These are phyloP conservation scores for Vitis riparia DNA, from an alignment of 164 flowering plant species.

Conservation along the genomic window DNA sequence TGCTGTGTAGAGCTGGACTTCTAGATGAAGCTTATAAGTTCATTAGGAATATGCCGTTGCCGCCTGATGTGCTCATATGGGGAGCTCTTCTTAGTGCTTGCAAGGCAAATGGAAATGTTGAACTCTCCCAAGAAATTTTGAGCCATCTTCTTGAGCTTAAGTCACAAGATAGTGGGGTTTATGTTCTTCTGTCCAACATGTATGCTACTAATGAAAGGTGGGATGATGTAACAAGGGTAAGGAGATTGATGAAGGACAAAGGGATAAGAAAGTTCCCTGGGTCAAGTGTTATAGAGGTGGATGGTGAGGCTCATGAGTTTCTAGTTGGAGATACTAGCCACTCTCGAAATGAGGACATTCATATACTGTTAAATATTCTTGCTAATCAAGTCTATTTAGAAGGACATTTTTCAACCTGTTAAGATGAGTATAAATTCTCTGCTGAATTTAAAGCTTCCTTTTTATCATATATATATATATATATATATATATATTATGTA, in stretches of 20 bases:
- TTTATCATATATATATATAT: too few species aligned
- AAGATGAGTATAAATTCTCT: neutral
- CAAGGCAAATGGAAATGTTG: constrained; percentile 34
- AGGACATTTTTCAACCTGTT: constrained; percentile 1
- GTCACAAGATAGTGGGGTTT: constrained; percentile 46
- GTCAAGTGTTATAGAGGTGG: constrained; percentile 50
- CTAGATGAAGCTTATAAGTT: constrained; percentile 45
- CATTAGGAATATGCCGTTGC: constrained; percentile 43
- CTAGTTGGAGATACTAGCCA: constrained; percentile 40
- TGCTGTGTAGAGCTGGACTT: constrained; percentile 55
- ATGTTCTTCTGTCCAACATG: constrained; percentile 52
- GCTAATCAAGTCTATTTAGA: constrained; percentile 19
- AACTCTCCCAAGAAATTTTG: constrained; percentile 30
- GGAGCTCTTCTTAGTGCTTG: constrained; percentile 61
- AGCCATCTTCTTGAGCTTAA: constrained; percentile 30
- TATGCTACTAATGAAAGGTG: constrained; percentile 48
- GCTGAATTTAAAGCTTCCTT: neutral
- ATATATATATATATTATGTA: too few species aligned
- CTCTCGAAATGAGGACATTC: constrained; percentile 34
- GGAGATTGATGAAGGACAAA: constrained; percentile 48
- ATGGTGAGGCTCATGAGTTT: constrained; percentile 47
- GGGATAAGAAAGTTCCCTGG: constrained; percentile 52
- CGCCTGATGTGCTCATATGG: constrained; percentile 52
- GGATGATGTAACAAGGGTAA: constrained; percentile 43
- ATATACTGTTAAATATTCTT: constrained; percentile 26